Percentiles rank a stretch among this genome's conserved stretches.
Evolutionary conservation across 2,329 filamentous ascomycete species (phyloP).

Genomic region (Colletotrichum sp.): DNA sequence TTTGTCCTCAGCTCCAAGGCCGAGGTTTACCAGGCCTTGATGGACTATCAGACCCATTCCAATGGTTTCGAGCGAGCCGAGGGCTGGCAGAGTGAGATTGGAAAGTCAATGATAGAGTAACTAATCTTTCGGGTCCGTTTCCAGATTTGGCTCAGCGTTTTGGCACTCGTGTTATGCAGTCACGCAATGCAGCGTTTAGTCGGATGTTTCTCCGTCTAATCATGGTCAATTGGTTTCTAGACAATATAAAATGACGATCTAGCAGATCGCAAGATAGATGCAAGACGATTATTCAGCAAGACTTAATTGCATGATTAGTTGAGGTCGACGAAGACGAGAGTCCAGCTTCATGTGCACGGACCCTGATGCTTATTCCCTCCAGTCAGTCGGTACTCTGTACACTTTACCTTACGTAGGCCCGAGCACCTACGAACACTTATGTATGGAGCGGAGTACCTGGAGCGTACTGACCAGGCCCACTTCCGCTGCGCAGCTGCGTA

Average conservation of each 20-base stretch:
- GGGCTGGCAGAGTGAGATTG: constrained; percentile 86
- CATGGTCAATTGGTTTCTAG: neutral
- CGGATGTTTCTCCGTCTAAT: neutral
- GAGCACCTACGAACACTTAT: neutral
- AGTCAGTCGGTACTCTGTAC: too few species aligned
- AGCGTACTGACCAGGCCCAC: neutral
- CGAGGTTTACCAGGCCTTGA: constrained; percentile 77
- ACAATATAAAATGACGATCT: neutral
- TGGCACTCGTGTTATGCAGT: neutral
- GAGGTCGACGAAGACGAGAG: neutral
- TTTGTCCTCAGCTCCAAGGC: constrained; percentile 79
- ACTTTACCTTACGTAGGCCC: neutral
- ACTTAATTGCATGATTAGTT: neutral
- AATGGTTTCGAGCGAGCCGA: constrained; percentile 84
- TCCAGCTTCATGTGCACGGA: neutral
- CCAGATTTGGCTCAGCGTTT: neutral
- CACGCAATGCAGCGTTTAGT: neutral
- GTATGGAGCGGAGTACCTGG: neutral
- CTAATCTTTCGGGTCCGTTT: neutral
- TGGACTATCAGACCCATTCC: constrained; percentile 73
- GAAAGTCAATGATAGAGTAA: constrained; percentile 68
- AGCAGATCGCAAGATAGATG: neutral
- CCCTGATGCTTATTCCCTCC: neutral
- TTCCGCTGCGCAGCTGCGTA: neutral
- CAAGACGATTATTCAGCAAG: neutral